Conservation (phyloP, 2,329 filamentous ascomycete genomes). For the Beauveria bassiana region DNA sequence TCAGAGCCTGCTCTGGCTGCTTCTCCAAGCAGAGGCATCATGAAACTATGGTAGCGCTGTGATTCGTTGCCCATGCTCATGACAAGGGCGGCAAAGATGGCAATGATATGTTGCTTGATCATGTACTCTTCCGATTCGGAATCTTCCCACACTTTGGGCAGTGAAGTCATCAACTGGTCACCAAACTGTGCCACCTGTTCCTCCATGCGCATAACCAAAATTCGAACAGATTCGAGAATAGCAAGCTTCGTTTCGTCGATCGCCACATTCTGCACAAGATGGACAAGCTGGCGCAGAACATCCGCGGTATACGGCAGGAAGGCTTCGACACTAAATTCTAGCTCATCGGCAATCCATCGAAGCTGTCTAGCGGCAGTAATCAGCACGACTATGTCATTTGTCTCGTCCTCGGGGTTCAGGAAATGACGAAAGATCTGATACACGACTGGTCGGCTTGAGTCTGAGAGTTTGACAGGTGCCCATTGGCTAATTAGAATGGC, state of each 20-base stretch:
- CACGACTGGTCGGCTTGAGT: constrained; percentile 61
- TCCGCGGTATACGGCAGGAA: constrained; percentile 74
- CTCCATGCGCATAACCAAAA: constrained; percentile 75
- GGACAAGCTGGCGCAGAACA: constrained; percentile 65
- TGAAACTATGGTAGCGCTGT: constrained; percentile 67
- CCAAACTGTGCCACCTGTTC: constrained; percentile 60
- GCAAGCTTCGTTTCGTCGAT: constrained; percentile 85
- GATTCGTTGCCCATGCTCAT: constrained; percentile 75
- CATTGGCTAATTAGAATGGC: constrained; percentile 86
- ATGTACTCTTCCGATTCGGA: constrained; percentile 76
- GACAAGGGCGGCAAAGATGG: constrained; percentile 77
- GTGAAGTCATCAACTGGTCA: constrained; percentile 70
- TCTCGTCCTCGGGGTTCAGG: constrained; percentile 64
- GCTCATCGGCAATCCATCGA: constrained; percentile 72
- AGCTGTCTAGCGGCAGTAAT: constrained; percentile 86
- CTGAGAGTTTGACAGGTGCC: constrained; percentile 69
- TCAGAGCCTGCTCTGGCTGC: constrained; percentile 71
- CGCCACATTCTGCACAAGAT: constrained; percentile 71
- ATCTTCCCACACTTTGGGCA: constrained; percentile 78
- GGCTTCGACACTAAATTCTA: constrained; percentile 64
- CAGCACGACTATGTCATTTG: constrained; percentile 86
- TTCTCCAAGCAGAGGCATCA: constrained; percentile 74
- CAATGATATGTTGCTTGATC: constrained; percentile 88
- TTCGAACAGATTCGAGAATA: constrained; percentile 76
- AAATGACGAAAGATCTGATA: constrained; percentile 89